Percentiles rank a stretch among this genome's conserved stretches.
These are phyloP conservation scores for Petunia axillaris DNA, from an alignment of 257 asterid genomes.

Conservation along the genomic window DNA sequence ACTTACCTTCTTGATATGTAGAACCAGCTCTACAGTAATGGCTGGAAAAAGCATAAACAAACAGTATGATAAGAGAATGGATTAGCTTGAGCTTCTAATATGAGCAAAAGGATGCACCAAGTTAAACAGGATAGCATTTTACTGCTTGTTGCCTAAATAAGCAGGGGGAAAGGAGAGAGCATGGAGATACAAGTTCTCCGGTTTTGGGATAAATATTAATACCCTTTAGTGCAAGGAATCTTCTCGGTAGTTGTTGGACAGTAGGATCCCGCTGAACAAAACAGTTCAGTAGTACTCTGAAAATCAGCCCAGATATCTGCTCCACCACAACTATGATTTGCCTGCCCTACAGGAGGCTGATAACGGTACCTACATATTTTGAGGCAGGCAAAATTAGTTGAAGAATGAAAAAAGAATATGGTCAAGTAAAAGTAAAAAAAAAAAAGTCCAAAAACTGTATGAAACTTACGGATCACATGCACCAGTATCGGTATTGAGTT, in stretches of 20 bases:
- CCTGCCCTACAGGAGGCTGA: slow-evolving; percentile 87
- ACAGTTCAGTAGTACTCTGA: slow-evolving; percentile 58
- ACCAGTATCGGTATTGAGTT: slow-evolving; percentile 72
- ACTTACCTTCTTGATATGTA: slow-evolving; percentile 70
- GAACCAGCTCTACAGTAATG: slow-evolving; percentile 95
- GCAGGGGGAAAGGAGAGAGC: slow-evolving; percentile 3
- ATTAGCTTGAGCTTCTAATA: slow-evolving; percentile 24
- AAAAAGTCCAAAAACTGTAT: slow-evolving; percentile 21
- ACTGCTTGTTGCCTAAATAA: slow-evolving; percentile 19
- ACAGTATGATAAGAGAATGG: slow-evolving; percentile 21
- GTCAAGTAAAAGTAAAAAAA: slow-evolving; percentile 17
- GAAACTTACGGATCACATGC: slow-evolving; percentile 92
- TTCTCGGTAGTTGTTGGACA: slow-evolving; percentile 79
- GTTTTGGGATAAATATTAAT: slow-evolving; percentile 42
- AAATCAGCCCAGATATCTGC: slow-evolving; percentile 95
- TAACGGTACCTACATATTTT: slow-evolving; percentile 65
- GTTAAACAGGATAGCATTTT: not conserved
- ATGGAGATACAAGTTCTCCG: slow-evolving; percentile 8
- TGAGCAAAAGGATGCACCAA: slow-evolving; percentile 25
- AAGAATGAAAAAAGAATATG: slow-evolving; percentile 8
- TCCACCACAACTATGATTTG: slow-evolving; percentile 88
- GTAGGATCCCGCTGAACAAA: slow-evolving; percentile 86
- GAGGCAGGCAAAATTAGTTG: slow-evolving; percentile 19
- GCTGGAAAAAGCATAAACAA: slow-evolving; percentile 48
- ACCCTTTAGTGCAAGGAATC: slow-evolving; percentile 83